Percentiles rank a stretch among this genome's conserved stretches.
phyloP scores from a whole-genome alignment of 2,329 filamentous ascomycete species.

The Cladophialophora chaetospira region DNA sequence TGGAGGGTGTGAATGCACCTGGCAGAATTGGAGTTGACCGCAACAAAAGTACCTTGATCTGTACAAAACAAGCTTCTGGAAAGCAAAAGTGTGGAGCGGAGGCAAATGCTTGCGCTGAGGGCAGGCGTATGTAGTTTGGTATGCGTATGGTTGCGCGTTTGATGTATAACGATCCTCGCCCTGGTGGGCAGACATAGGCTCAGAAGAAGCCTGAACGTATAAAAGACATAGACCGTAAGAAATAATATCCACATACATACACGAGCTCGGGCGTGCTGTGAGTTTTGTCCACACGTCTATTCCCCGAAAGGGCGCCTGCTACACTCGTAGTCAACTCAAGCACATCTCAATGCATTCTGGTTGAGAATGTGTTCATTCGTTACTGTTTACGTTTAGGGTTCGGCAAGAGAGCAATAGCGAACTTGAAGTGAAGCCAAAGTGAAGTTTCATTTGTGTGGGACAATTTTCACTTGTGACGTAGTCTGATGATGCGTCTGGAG shows the following conservation, averaged over 20 bases:
- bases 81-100: not conserved
- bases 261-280: too few species aligned
- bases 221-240: not conserved
- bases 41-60: not conserved
- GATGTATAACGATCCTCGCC: not conserved
- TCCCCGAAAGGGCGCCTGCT: too few species aligned
- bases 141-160: not conserved
- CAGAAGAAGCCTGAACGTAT: not conserved
- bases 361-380: too few species aligned
- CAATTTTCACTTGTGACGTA: not conserved
- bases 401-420: not conserved
- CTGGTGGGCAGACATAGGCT: not conserved
- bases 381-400: too few species aligned
- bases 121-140: not conserved
- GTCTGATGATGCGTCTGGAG: not conserved
- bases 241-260: not conserved
- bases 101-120: not conserved
- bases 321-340: too few species aligned
- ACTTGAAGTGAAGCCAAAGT: not conserved
- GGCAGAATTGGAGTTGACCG: conserved; percentile 53
- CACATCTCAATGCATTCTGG: too few species aligned
- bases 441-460: not conserved
- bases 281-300: too few species aligned
- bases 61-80: not conserved
- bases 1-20: conserved; percentile 62